Percentiles rank a stretch among this genome's conserved stretches.
These are phyloP conservation scores for Claviceps fusiformis DNA, from an alignment of 2,329 filamentous ascomycete genomes.

Conservation along the genomic window DNA sequence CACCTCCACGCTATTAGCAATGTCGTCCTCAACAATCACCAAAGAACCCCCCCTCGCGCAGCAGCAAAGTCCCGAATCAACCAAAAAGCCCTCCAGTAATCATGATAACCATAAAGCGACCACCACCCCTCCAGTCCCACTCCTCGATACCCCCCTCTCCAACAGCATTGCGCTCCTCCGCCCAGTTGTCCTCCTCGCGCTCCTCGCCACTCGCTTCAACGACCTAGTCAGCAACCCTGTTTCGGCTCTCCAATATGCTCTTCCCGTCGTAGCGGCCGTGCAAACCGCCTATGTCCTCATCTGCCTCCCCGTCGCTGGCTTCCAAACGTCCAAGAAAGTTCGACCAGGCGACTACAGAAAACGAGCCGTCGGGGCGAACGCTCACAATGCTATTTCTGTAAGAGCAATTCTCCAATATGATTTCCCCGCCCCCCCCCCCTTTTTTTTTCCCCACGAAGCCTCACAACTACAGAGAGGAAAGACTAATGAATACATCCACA, in stretches of 20 bases:
- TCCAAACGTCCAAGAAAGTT: constrained; percentile 31
- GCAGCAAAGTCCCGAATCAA: constrained; percentile 11
- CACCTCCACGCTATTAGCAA: constrained; percentile 22
- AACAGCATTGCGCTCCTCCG: constrained; percentile 51
- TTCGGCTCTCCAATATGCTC: constrained; percentile 42
- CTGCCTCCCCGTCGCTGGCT: constrained; percentile 49
- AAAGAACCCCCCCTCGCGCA: constrained; percentile 18
- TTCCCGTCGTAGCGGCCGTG: constrained; percentile 48
- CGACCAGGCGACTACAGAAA: constrained; percentile 43
- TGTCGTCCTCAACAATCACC: constrained; percentile 21
- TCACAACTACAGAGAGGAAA: background rate
- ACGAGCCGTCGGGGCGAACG: constrained; percentile 6
- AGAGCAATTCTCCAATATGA: too few relatives aligned
- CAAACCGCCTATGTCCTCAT: constrained; percentile 51
- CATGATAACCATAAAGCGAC: constrained; percentile 9
- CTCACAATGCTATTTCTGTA: background rate
- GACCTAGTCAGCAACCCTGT: constrained; percentile 58
- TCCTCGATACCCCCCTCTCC: constrained; percentile 24
- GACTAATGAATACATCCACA: background rate
- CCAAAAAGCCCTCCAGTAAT: constrained; percentile 11
- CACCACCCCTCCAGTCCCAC: constrained; percentile 24
- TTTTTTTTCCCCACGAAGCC: background rate
- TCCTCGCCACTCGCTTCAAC: constrained; percentile 51
- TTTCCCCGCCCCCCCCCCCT: background rate
- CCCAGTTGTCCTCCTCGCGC: constrained; percentile 49